Evolutionary conservation across 768 basidiomycete species (phyloP).

Genomic region (Cystobasidium ongulense): DNA sequence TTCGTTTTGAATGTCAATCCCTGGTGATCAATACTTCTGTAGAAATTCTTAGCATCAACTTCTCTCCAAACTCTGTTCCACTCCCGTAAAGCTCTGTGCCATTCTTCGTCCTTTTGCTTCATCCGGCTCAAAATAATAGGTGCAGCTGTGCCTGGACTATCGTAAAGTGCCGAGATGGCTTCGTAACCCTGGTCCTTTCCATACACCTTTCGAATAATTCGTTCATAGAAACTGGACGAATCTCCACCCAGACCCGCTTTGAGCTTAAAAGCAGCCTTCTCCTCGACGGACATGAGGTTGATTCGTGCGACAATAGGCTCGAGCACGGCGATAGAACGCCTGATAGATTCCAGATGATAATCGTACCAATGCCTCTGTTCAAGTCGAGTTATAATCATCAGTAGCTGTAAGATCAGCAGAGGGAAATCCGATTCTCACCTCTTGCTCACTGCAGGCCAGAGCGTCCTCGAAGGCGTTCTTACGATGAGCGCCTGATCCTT

Average conservation of each 20-base stretch:
- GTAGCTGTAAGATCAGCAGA: neutral
- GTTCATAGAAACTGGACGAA: slow-evolving; percentile 76
- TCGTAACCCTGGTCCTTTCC: slow-evolving; percentile 68
- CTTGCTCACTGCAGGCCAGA: slow-evolving; percentile 92
- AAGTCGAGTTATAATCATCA: neutral
- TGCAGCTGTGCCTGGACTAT: slow-evolving; percentile 77
- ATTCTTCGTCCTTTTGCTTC: slow-evolving; percentile 92
- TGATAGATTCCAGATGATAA: slow-evolving; percentile 80
- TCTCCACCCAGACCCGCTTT: slow-evolving; percentile 77
- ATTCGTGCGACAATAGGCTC: slow-evolving; percentile 78
- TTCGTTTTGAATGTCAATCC: slow-evolving; percentile 88
- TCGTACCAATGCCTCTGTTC: slow-evolving; percentile 81
- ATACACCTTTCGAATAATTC: slow-evolving; percentile 87
- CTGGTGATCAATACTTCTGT: slow-evolving; percentile 94
- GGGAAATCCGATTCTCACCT: slow-evolving; percentile 43
- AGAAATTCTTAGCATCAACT: slow-evolving; percentile 93
- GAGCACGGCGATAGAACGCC: slow-evolving; percentile 77
- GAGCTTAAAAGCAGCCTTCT: slow-evolving; percentile 67
- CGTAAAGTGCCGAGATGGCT: slow-evolving; percentile 75
- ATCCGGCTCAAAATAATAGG: slow-evolving; percentile 85
- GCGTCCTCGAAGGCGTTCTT: slow-evolving; percentile 95
- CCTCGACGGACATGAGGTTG: slow-evolving; percentile 77
- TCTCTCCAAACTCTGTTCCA: slow-evolving; percentile 97
- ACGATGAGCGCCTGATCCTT: slow-evolving; percentile 88
- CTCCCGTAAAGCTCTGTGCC: slow-evolving; percentile 84